These are phyloP conservation scores for Xylaria telfairii DNA, from an alignment of 495 filamentous ascomycete species.

Conservation along the genomic window DNA sequence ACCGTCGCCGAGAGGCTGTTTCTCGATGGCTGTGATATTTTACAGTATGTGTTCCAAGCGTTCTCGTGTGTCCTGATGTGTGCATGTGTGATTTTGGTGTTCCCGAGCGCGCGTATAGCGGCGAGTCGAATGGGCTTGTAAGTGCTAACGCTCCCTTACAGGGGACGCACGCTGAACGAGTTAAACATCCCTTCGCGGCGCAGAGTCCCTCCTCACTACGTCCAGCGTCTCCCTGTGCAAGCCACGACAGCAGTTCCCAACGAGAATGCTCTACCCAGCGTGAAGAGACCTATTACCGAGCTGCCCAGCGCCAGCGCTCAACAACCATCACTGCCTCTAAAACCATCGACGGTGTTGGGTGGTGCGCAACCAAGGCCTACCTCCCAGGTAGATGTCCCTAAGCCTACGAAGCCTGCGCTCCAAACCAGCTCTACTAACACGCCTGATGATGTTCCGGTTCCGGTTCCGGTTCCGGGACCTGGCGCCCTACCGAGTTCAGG, in stretches of 20 bases:
- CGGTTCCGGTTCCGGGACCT: not conserved
- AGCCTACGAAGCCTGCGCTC: not conserved
- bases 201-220: slow-evolving; percentile 44
- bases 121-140: slow-evolving; percentile 26
- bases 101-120: slow-evolving; percentile 22
- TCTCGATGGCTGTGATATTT: slow-evolving; percentile 74
- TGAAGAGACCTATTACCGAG: not conserved
- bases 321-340: slow-evolving; percentile 8
- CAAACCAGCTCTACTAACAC: not conserved
- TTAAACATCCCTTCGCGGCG: slow-evolving; percentile 67
- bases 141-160: slow-evolving; percentile 44
- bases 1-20: slow-evolving; percentile 66
- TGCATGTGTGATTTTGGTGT: slow-evolving; percentile 14
- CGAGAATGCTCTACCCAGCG: slow-evolving; percentile 21
- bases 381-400: not conserved
- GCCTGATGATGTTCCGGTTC: not conserved
- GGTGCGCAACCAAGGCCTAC: not conserved
- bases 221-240: slow-evolving; percentile 23
- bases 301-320: not conserved
- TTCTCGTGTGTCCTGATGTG: slow-evolving; percentile 8
- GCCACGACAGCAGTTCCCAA: slow-evolving; percentile 23
- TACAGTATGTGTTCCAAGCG: slow-evolving; percentile 65
- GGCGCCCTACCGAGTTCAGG: not conserved
- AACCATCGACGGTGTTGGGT: not conserved
- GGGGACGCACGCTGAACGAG: slow-evolving; percentile 75